Base-by-base conservation (phyloP, 257 asterid genomes). In the Gentiana macrophylla region DNA sequence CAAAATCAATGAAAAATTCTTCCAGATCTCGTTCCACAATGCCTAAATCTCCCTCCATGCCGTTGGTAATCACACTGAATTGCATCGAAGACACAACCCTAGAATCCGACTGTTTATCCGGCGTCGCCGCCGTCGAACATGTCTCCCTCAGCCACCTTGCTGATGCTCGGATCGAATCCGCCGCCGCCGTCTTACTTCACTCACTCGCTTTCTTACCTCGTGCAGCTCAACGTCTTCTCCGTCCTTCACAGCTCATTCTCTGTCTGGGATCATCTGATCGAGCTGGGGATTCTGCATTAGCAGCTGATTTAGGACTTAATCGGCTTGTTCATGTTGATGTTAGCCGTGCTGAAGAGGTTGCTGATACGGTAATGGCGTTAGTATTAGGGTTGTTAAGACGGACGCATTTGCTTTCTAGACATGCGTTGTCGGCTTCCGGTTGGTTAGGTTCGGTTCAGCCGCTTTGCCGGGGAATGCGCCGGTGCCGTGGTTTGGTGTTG, bases 391-490 rank as follows among this genome's bases (percentile, higher is more conserved):
- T 92, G 43, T 79, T 92, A 11, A 81, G 97, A 57, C 86, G 99
- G 32, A 92, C 99, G 60, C 99, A 92, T 70, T 77, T 92, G 71
- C 93, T 92, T 48, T 92, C 95, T 6, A 76, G 93, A 34, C 97
- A 83, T 62, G 78, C 94, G 2, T 77, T 83, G 48, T 88, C 99
- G 50, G 95, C 95, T 50, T 88, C 99, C 12, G 97, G 99, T 9
- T 92, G 99, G 99, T 87, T 92, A 38, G 99, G 99, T 53, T 83
- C 95, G 1, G 86, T 92, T 63, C 99, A 92, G 94, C 99, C 97
- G 53, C 89, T 88, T 41, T 92, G 99, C 71, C 92, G 99, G 13
- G 99, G 99, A 60, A 81, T 81, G 85, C 74, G 89, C 55, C 70
- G 89, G 49, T 81, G 89, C 54, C 70, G 89, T 1, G 89, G 89